Evolutionary conservation across 1,284 basidiomycete species (phyloP), one percentile per base, ranked within the genome.

Genomic region (Leccinum angustisporum): DNA sequence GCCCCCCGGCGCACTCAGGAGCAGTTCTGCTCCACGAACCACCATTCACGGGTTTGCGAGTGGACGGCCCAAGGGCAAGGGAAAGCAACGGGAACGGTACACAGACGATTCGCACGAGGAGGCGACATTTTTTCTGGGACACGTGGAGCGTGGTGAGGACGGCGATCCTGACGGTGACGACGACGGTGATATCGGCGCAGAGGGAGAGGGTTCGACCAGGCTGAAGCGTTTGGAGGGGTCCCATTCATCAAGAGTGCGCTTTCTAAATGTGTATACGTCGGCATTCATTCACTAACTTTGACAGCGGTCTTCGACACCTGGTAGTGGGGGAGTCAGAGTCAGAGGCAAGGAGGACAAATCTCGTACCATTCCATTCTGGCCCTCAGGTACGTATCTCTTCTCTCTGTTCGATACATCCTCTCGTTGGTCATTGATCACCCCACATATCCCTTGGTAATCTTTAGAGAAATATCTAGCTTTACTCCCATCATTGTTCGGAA

Each of bases 401-500:
- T 52, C 38, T 8, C 25, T 30, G 11, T 56, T 18, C 36, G 14
- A 18, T 18, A 14, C 9, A 18, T 56, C 48, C 48, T 25, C n/a
- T 54, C 33, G 31, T 27, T 60, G 18, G 11, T 58, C 21, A 18
- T 60, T 51, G 55, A 50, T 58, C 57, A 31, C n/a, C 53, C 9
- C 54, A 7, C 25, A 16, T 53, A 43, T 13, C 31, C 18, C 1
- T 46, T n/a, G n/a, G 38, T 63, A 33, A 13, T 48, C 65, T 53
- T 1, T 70, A 88, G 89, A 90, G 36, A 92, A 91, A 76, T 68
- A 69, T 82, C 79, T 36, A 80, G 79, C 64, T 93, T 85, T 65
- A 85, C 86, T 61, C 85, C 95, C 33, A 99, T 99, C 76, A 88
- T 92, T 36, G 92, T 98, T 50, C 89, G 94, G 67, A 99, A 99